These are phyloP conservation scores for Blepharisma undulans DNA, from an alignment of 169 alveolate genomes.

Conservation along the genomic window DNA sequence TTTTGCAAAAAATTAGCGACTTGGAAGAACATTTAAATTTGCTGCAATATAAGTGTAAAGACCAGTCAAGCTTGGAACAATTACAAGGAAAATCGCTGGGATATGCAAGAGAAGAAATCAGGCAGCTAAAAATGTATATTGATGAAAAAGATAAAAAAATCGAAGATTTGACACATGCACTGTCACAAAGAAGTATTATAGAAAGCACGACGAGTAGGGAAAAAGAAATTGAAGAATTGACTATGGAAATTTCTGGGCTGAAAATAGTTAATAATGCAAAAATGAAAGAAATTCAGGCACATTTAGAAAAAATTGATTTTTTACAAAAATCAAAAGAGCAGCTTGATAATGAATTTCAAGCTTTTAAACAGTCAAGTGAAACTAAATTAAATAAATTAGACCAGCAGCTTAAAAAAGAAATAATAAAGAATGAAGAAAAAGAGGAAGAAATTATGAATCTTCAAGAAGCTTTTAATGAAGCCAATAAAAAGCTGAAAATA, in stretches of 20 bases:
- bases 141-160: conserved; percentile 19
- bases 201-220: conserved; percentile 21
- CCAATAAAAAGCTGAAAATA: too few relatives aligned
- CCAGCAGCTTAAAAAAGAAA: too few relatives aligned
- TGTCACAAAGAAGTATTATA: conserved; percentile 13
- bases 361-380: neutral
- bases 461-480: too few relatives aligned
- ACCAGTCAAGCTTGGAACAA: neutral
- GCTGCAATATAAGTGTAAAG: neutral
- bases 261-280: too few relatives aligned
- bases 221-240: conserved; percentile 34
- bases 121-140: neutral
- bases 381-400: neutral
- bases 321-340: neutral
- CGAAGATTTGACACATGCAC: neutral
- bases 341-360: neutral
- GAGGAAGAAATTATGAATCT: too few relatives aligned
- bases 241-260: neutral
- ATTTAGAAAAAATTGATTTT: neutral
- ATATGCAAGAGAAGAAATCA: neutral
- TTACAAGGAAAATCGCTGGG: conserved; percentile 12
- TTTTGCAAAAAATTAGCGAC: neutral
- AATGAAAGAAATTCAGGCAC: neutral
- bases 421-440: too few relatives aligned
- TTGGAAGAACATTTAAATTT: conserved; percentile 9